Conservation (phyloP, 2,329 filamentous ascomycete species). For the Stachybotrys elegans region DNA sequence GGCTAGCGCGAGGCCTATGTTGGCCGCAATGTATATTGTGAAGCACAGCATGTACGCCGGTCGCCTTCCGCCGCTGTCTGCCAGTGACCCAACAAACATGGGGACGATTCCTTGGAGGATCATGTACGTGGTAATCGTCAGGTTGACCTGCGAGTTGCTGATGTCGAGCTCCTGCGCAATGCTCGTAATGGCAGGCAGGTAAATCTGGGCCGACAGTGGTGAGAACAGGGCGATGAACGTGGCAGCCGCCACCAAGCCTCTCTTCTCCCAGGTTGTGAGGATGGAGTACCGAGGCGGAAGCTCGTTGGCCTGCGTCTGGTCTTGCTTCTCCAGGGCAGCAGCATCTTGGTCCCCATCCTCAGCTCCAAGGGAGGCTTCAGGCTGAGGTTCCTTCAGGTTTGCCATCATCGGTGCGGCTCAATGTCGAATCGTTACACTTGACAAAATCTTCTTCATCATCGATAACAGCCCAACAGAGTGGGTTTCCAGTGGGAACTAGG, state of each 20-base stretch:
- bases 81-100: conserved; percentile 50
- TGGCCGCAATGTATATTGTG: conserved; percentile 46
- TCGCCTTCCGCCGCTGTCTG: conserved; percentile 48
- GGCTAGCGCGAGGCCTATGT: conserved; percentile 47
- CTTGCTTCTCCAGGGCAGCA: conserved; percentile 11
- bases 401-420: too few species aligned
- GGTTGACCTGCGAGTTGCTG: conserved; percentile 35
- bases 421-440: too few species aligned
- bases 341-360: too few species aligned
- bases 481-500: too few species aligned
- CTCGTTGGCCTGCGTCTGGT: conserved; percentile 1
- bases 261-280: conserved; percentile 34
- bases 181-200: conserved; percentile 46
- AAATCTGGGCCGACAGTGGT: conserved; percentile 44
- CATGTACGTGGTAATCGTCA: conserved; percentile 52
- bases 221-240: conserved; percentile 38
- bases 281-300: conserved; percentile 26
- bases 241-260: conserved; percentile 32
- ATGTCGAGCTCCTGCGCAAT: conserved; percentile 44
- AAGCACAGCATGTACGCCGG: conserved; percentile 51
- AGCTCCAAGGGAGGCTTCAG: too few species aligned
- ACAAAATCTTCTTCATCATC: too few species aligned
- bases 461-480: too few species aligned
- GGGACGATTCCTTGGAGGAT: conserved; percentile 57
- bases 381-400: too few species aligned